Percentiles rank a stretch among this genome's conserved stretches.
phyloP scores from a whole-genome alignment of 2,329 filamentous ascomycete species.

The Chaetomium sp. region DNA sequence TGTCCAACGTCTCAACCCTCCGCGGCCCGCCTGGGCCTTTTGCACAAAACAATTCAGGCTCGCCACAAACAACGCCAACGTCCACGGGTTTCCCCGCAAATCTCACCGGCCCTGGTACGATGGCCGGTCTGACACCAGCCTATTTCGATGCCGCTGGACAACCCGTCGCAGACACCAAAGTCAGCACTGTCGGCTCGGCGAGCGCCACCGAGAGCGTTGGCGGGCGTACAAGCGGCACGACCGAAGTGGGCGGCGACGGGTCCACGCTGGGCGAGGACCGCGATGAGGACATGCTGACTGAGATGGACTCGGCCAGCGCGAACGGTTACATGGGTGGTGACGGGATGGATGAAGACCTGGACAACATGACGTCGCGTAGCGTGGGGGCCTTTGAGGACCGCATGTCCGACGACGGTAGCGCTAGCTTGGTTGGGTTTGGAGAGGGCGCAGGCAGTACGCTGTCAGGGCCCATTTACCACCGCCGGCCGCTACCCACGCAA shows the following conservation, averaged over 20 bases:
- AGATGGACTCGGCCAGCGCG: conserved; percentile 41
- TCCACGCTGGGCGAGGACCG: conserved; percentile 35
- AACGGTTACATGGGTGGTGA: conserved; percentile 48
- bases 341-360: conserved; percentile 49
- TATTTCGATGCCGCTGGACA: conserved; percentile 78
- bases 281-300: conserved; percentile 57
- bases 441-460: conserved; percentile 84
- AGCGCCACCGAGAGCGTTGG: conserved; percentile 77
- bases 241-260: conserved; percentile 49
- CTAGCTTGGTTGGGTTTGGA: conserved; percentile 83
- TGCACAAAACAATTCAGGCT: conserved; percentile 25
- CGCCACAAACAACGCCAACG: conserved; percentile 45
- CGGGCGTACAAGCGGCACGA: conserved; percentile 41
- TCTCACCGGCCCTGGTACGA: neutral
- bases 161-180: conserved; percentile 63
- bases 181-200: conserved; percentile 85
- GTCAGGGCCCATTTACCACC: conserved; percentile 66
- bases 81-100: conserved; percentile 38
- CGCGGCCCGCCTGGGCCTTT: conserved; percentile 41
- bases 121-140: conserved; percentile 47
- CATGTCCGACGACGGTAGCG: conserved; percentile 78
- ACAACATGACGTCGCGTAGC: conserved; percentile 43
- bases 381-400: conserved; percentile 56
- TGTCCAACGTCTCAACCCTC: conserved; percentile 78
- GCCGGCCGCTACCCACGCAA: conserved; percentile 37